Evolutionary conservation across 2,329 filamentous ascomycete species (phyloP), one percentile per base, ranked within the genome.

Genomic region (Aspergillus quadricinctus): DNA sequence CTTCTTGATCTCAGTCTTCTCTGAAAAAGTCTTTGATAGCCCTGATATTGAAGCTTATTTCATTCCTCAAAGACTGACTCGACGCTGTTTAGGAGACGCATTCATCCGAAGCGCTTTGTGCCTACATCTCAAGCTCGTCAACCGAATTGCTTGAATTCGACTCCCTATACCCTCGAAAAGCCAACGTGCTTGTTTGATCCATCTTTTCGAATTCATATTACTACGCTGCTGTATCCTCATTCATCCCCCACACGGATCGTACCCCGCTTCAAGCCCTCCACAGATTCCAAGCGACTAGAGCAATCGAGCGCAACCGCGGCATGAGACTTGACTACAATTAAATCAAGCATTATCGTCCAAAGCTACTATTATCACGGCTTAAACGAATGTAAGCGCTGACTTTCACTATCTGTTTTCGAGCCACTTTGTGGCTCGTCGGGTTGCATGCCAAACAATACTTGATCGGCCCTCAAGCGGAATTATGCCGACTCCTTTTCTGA

Each of bases 361-460:
- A 46, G 11, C 43, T 46, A 23, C 21, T 11, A 14, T 25, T 17
- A 27, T 25, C 5, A 25, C 19, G 3, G 11, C 6, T 14, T 46
- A 25, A 19, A 21, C 43, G 3, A 46, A 46, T 57, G 59, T 61
- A 61, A 61, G 57, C 55, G 50, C 43, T 5, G 43, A 21, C 14
- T 46, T 46, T 46, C 43, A 46, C 11, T 48, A 11, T 50, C 45
- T 56, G 35, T 46, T 55, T 31, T 17, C 4, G n/a, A 31, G 23
- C 46, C 23, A 50, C 59, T 60, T 62, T 62, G 56, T 61, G 63
- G 58, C 60, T 65, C 49, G 61, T 46, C 23, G 10, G 23, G 43
- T 27, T 25, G 21, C 23, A 37, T 46, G 21, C 43, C 21, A 46
- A 17, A 37, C 3, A 11, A 4, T 46, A 46, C 43, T 23, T n/a